These are phyloP conservation scores for Ephemerocybe angulata DNA, from an alignment of 768 basidiomycete species.

Conservation along the genomic window DNA sequence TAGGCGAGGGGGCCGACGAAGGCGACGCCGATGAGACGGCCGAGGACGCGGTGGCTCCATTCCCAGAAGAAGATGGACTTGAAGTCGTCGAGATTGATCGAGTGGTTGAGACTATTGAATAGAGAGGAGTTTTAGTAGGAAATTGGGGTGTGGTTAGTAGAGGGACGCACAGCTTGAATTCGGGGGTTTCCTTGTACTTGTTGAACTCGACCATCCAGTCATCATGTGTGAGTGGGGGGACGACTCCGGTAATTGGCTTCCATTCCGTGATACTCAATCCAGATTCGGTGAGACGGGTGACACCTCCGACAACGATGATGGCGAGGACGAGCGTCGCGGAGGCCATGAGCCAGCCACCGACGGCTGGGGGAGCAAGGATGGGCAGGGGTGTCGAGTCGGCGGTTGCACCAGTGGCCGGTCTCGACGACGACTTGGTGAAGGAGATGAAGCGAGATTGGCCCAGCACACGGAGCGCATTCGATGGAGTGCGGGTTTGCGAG, in stretches of 20 bases:
- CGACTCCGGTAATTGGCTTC: conserved; percentile 84
- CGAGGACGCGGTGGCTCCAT: conserved; percentile 93
- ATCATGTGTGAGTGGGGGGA: conserved; percentile 72
- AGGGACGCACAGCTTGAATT: conserved; percentile 83
- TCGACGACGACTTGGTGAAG: conserved; percentile 9
- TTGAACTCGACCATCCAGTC: conserved; percentile 89
- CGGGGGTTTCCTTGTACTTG: conserved; percentile 92
- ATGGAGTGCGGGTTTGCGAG: not conserved
- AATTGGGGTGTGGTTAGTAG: not conserved
- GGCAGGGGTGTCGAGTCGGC: conserved; percentile 26
- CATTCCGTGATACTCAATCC: conserved; percentile 98
- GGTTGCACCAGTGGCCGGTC: conserved; percentile 4
- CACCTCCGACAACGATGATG: conserved; percentile 92
- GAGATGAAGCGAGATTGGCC: conserved; percentile 2
- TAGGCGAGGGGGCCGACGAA: conserved; percentile 85
- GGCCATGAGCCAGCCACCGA: conserved; percentile 80
- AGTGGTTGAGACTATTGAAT: conserved; percentile 72
- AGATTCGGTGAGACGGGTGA: conserved; percentile 95
- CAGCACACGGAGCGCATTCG: not conserved
- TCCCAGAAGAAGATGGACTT: conserved; percentile 98
- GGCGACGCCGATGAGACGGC: conserved; percentile 76
- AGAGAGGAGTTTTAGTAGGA: not conserved
- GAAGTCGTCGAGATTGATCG: conserved; percentile 85
- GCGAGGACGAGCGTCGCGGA: conserved; percentile 86
- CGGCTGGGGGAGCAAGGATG: conserved; percentile 60